Conservation (phyloP, 352 stramenopile species). For the Globisporangium okanoganense region DNA sequence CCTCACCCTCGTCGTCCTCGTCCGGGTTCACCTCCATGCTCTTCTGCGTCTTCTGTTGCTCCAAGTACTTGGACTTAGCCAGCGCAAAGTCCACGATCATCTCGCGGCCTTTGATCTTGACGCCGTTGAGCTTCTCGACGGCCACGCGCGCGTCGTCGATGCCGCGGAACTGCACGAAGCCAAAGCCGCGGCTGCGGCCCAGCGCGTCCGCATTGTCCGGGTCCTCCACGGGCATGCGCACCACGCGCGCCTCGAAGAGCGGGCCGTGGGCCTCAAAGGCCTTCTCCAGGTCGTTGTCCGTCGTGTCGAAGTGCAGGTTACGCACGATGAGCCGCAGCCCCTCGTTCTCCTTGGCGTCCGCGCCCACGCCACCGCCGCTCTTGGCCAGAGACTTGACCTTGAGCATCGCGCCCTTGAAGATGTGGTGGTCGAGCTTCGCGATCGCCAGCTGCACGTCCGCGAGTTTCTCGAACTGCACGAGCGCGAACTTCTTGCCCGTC, state of each 20-base stretch:
- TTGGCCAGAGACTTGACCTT: constrained; percentile 45
- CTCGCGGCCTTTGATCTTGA: constrained; percentile 76
- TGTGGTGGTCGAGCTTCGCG: constrained; percentile 76
- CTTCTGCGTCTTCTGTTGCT: constrained; percentile 57
- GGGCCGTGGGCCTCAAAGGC: constrained; percentile 61
- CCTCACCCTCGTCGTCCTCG: constrained; percentile 35
- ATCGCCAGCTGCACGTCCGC: constrained; percentile 51
- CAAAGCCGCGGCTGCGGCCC: constrained; percentile 74
- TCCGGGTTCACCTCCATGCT: constrained; percentile 19
- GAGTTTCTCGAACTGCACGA: constrained; percentile 59
- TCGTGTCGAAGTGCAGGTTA: constrained; percentile 81
- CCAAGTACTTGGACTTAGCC: constrained; percentile 73
- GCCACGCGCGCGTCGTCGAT: constrained; percentile 50
- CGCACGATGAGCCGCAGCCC: constrained; percentile 78
- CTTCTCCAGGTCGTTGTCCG: constrained; percentile 65
- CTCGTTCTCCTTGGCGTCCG: constrained; percentile 35
- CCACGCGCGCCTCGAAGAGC: constrained; percentile 67
- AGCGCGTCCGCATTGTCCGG: constrained; percentile 29
- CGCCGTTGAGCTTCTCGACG: constrained; percentile 72
- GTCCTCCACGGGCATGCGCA: constrained; percentile 69
- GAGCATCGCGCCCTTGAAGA: constrained; percentile 79
- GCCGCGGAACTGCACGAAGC: constrained; percentile 81
- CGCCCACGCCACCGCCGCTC: constrained; percentile 15
- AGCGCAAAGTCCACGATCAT: constrained; percentile 87
- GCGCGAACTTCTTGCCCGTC: constrained; percentile 52